Conservation (phyloP, 164 flowering plant species). For the Tetrastigma voinierianum region DNA sequence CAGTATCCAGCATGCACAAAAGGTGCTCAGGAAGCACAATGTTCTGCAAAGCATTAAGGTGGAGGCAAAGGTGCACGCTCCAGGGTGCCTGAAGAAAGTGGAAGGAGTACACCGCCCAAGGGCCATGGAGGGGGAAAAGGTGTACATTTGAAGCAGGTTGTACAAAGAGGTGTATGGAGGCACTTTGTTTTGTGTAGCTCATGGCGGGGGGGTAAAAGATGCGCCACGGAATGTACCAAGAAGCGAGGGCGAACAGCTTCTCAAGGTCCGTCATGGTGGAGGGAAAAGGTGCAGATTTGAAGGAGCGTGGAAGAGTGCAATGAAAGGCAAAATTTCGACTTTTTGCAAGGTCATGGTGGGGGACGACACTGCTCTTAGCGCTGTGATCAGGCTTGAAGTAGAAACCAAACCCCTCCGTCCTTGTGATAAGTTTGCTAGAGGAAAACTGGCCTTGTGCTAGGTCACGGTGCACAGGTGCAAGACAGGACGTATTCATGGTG, state of each 20-base stretch:
- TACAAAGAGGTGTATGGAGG: slow-evolving; percentile 93
- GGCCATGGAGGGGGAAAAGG: slow-evolving; percentile 96
- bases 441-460: slow-evolving; percentile 87
- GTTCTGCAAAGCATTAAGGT: slow-evolving; percentile 95
- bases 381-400: slow-evolving; percentile 59
- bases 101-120: slow-evolving; percentile 93
- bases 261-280: slow-evolving; percentile 96
- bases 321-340: slow-evolving; percentile 92
- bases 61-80: slow-evolving; percentile 86
- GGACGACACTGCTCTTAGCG: slow-evolving; percentile 93
- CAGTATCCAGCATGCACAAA: slow-evolving; percentile 64
- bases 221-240: slow-evolving; percentile 88
- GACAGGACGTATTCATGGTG: slow-evolving; percentile 93
- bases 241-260: slow-evolving; percentile 92
- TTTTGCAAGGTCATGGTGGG: slow-evolving; percentile 94
- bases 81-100: slow-evolving; percentile 88
- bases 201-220: slow-evolving; percentile 99
- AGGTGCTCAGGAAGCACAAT: slow-evolving; percentile 95
- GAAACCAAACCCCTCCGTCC: slow-evolving; percentile 33
- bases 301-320: slow-evolving; percentile 84
- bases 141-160: slow-evolving; percentile 85
- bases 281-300: slow-evolving; percentile 84
- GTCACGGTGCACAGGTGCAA: slow-evolving; percentile 70
- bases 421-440: slow-evolving; percentile 82
- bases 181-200: slow-evolving; percentile 78